These are phyloP conservation scores for Planoprotostelium fungivorum DNA, from an alignment of 78 protist genomes.

Conservation along the genomic window DNA sequence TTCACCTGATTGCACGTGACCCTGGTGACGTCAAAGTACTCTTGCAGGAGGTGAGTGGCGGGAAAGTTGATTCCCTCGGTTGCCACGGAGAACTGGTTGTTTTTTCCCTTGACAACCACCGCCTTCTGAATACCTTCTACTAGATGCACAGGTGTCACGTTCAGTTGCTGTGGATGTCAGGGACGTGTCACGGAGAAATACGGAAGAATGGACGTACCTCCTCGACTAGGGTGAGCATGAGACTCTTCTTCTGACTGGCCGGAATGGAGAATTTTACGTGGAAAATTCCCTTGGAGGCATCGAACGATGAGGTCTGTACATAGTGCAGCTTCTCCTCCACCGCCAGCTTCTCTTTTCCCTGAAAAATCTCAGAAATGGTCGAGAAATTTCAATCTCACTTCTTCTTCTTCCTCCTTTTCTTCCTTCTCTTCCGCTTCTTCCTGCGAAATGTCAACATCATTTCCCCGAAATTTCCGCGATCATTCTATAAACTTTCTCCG, in stretches of 20 bases:
- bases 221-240: neutral
- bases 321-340: neutral
- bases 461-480: too few relatives aligned
- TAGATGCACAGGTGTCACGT: neutral
- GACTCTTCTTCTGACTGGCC: neutral
- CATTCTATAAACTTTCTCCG: neutral
- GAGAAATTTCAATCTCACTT: neutral
- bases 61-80: constrained; percentile 82
- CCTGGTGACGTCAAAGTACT: constrained; percentile 34
- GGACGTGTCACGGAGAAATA: neutral
- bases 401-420: neutral
- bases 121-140: neutral
- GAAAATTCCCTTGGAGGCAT: neutral
- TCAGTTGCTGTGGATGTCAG: neutral
- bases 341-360: neutral
- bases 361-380: neutral
- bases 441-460: too few relatives aligned
- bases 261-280: neutral
- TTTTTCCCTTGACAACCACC: neutral
- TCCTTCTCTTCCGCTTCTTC: constrained; percentile 3
- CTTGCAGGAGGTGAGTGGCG: constrained; percentile 20
- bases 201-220: neutral
- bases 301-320: neutral
- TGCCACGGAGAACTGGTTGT: constrained; percentile 10
- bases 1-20: constrained; percentile 67